Base-by-base conservation (phyloP, 2,329 filamentous ascomycete genomes). In the Scopulariopsis brevicaulis region DNA sequence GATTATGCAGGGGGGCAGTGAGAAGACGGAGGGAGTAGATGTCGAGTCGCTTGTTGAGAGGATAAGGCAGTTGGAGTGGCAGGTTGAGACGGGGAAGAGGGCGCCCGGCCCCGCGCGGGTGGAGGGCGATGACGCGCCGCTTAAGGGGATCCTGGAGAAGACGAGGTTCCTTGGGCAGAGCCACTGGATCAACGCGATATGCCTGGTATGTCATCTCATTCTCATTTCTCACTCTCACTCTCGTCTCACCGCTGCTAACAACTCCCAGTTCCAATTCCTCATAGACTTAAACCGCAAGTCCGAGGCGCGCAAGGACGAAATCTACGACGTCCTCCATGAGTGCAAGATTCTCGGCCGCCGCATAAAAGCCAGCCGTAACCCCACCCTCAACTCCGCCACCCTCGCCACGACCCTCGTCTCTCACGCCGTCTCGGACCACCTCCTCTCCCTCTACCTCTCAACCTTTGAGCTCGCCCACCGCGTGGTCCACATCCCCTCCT, bases 321-420 rank as follows among this genome's bases (percentile, higher is more conserved):
- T 50, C 25, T 32, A 48, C 32, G 51, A 24, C 48, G 35, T 50
- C 20, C 56, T 57, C n/a, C 10, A 25, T 11, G 56, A 70, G 56
- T 83, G 80, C 61, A 86, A 86, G 63, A 63, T 66, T 0, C 59
- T 86, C 0, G 79, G 74, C 11, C 77, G 73, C 24, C 59, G 68
- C 1, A 81, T 86, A 61, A 85, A 84, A 63, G 61, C 73, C 0
- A 68, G 68, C 5, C 72, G 80, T 80, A 4, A 48, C 64, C 2
- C 83, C 77, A 77, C 78, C 77, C 0, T 69, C 69, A 3, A 62
- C 63, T 15, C 71, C 70, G 22, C 75, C 67, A 0, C 61, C 63
- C 1, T 69, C 76, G 53, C 63, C 86, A 1, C 81, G 82, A 0
- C 24, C n/a, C 25, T 57, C 46, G 48, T 37, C 32, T 62, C 73